Conservation (phyloP, 2,329 filamentous ascomycete genomes). For the Verticillium dahliae region DNA sequence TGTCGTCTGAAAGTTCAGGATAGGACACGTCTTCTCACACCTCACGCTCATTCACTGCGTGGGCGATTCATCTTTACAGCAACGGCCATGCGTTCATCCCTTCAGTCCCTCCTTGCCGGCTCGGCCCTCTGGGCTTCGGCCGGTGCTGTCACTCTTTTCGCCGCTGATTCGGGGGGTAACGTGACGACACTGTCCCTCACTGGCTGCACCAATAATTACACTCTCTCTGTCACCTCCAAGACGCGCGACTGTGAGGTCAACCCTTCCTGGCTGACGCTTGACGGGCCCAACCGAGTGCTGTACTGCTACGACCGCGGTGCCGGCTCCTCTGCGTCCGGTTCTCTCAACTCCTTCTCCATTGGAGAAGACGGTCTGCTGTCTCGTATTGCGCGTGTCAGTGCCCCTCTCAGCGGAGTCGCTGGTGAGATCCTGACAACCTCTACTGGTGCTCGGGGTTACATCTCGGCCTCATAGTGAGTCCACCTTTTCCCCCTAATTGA, state of each 20-base stretch:
- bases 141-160: constrained; percentile 11
- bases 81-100: not conserved
- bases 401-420: constrained; percentile 11
- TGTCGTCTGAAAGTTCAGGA: not conserved
- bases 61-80: not conserved
- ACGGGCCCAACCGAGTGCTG: constrained; percentile 7
- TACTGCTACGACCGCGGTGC: constrained; percentile 11
- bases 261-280: constrained; percentile 10
- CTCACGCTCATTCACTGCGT: not conserved
- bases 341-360: constrained; percentile 12
- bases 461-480: constrained; percentile 13
- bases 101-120: not conserved
- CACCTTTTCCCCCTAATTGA: not conserved
- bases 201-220: constrained; percentile 5
- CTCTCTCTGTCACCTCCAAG: constrained; percentile 9
- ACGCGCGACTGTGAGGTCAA: constrained; percentile 11
- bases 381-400: constrained; percentile 10
- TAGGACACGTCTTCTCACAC: not conserved
- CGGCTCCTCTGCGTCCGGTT: constrained; percentile 6
- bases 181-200: constrained; percentile 12
- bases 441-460: constrained; percentile 11
- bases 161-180: constrained; percentile 12
- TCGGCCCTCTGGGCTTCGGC: constrained; percentile 3
- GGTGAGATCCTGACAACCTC: constrained; percentile 12
- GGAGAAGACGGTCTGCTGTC: constrained; percentile 8